Percentiles rank a stretch among this genome's conserved stretches.
Conservation (phyloP, 139 green algal genomes). For the Pedinophyceae sp. region DNA sequence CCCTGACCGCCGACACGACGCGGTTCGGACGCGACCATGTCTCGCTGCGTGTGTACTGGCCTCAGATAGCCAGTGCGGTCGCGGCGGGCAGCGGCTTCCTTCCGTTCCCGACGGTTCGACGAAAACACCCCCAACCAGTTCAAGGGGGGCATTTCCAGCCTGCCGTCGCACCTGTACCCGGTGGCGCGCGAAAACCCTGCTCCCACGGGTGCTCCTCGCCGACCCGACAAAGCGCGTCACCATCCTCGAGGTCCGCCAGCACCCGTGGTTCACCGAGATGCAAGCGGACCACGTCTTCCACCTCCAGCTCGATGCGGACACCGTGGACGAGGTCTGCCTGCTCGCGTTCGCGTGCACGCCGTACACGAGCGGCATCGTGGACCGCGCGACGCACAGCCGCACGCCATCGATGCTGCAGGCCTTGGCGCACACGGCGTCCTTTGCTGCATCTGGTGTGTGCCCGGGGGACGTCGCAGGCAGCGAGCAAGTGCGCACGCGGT, state of each 20-base stretch:
- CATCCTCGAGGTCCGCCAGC: conserved; percentile 87
- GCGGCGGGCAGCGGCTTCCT: no score
- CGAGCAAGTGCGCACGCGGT: no score
- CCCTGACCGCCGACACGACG: no score
- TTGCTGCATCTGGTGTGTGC: no score
- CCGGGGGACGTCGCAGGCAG: no score
- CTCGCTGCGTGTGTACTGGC: no score
- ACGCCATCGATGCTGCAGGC: not conserved
- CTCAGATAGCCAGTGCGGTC: no score
- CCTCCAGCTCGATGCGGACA: conserved; percentile 46
- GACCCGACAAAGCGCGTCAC: conserved; percentile 98
- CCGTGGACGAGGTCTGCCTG: conserved; percentile 43
- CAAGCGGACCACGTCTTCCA: conserved; percentile 39
- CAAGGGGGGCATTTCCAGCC: conserved; percentile 90
- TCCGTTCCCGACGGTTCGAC: no score
- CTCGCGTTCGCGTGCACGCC: conserved; percentile 54
- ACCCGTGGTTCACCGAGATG: conserved; percentile 89
- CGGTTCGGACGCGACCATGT: no score
- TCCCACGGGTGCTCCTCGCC: conserved; percentile 94
- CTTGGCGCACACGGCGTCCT: not conserved
- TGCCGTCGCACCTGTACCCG: conserved; percentile 81
- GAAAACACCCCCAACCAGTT: conserved; percentile 99
- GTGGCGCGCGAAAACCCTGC: conserved; percentile 89
- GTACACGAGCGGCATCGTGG: conserved; percentile 40
- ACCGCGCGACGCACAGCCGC: conserved; percentile 14